Evolutionary conservation across 139 green algal species (phyloP).

Genomic region (Chlamydomonas sp.): DNA sequence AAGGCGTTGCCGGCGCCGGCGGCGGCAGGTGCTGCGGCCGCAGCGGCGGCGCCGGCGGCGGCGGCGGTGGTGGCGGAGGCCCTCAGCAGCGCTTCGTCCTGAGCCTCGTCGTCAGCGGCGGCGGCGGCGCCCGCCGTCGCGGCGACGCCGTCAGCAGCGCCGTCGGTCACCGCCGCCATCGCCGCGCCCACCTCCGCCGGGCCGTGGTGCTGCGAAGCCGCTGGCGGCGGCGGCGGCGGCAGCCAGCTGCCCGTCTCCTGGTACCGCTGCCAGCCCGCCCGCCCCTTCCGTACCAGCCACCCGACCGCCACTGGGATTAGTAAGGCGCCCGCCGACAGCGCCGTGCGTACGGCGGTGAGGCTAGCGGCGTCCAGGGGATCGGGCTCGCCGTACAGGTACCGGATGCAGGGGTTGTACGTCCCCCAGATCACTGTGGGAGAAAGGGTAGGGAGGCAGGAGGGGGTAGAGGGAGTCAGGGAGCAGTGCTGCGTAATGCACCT

Average conservation of each 20-base stretch:
- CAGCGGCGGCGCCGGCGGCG: background rate
- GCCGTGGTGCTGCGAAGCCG: background rate
- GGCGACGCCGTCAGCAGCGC: slow-evolving; percentile 10
- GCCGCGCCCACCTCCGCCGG: background rate
- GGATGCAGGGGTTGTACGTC: slow-evolving; percentile 25
- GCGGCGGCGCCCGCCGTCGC: background rate
- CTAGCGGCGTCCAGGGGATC: slow-evolving; percentile 36
- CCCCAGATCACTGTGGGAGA: background rate
- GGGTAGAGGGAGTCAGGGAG: no score
- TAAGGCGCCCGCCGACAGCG: slow-evolving; percentile 29
- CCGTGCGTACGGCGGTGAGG: slow-evolving; percentile 49
- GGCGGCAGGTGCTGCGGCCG: background rate
- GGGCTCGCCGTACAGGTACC: slow-evolving; percentile 26
- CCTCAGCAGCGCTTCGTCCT: background rate
- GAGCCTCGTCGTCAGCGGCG: background rate
- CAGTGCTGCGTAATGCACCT: no score
- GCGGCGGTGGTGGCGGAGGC: background rate
- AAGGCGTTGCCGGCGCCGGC: background rate
- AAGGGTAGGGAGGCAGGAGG: no score
- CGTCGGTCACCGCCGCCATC: background rate
- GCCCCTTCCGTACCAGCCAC: background rate
- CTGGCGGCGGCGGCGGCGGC: background rate
- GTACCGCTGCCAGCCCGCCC: background rate
- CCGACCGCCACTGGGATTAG: background rate
- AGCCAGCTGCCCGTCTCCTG: background rate